phyloP scores from a whole-genome alignment of 768 basidiomycete species.

The Dioszegia aurantiaca region DNA sequence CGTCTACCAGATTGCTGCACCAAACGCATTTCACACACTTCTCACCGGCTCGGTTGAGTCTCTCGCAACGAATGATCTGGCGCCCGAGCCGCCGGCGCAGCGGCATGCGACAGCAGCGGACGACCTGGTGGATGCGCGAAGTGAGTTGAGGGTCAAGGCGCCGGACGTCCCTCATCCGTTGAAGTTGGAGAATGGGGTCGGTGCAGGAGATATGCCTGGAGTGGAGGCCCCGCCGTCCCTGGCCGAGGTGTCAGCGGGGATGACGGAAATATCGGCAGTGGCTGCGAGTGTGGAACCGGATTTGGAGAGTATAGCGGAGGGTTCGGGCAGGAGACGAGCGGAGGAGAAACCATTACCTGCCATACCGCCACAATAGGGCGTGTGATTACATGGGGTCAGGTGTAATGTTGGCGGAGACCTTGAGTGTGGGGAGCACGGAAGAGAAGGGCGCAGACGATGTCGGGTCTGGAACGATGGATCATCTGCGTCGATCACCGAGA shows the following conservation, averaged over 20 bases:
- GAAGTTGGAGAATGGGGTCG: background rate
- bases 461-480: background rate
- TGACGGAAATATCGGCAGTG: background rate
- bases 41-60: no score
- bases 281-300: constrained; percentile 6
- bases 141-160: background rate
- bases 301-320: constrained; percentile 7
- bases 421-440: no score
- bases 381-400: no score
- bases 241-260: background rate
- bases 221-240: background rate
- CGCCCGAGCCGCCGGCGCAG: no score
- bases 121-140: constrained; percentile 13
- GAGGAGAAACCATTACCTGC: constrained; percentile 5
- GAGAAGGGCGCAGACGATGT: no score
- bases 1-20: no score
- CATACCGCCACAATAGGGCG: constrained; percentile 7
- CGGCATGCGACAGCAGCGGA: constrained; percentile 8
- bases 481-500: background rate
- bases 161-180: background rate
- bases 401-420: no score
- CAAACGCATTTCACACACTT: no score
- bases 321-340: background rate
- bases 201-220: background rate
- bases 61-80: no score